A percentile compares a stretch with the other conserved stretches of the same genome.
Evolutionary conservation across 805 yeast species (phyloP).

Genomic region (Ogataea parapolymorpha): DNA sequence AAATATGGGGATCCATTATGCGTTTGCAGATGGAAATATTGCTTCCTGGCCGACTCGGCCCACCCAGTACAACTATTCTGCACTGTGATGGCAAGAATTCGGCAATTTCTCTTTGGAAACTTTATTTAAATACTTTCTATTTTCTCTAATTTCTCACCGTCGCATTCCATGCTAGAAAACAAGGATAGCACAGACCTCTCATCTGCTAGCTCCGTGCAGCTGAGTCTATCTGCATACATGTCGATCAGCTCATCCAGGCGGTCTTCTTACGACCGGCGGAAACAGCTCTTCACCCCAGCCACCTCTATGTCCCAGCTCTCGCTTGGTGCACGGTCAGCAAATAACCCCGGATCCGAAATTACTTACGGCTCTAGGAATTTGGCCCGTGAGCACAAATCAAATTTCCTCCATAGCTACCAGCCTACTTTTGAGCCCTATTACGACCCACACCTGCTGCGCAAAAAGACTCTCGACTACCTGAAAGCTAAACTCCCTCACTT

Average conservation of each 20-base stretch:
- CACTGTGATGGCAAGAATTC: neutral
- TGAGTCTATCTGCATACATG: neutral
- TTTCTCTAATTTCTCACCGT: neutral
- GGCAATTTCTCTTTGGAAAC: no score
- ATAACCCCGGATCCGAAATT: neutral
- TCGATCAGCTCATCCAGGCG: neutral
- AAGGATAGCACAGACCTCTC: neutral
- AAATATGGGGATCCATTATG: conserved; percentile 4
- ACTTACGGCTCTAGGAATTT: neutral
- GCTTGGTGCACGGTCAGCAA: neutral
- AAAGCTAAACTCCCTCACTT: conserved; percentile 6
- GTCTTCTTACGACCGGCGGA: neutral
- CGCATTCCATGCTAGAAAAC: neutral
- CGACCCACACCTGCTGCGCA: conserved; percentile 7
- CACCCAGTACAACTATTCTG: neutral
- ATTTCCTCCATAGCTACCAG: conserved; percentile 3
- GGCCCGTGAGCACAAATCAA: neutral
- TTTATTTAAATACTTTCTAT: neutral
- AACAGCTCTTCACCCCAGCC: neutral
- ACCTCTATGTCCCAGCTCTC: neutral
- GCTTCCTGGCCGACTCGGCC: neutral
- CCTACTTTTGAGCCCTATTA: neutral
- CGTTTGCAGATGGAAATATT: neutral
- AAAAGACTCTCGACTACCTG: conserved; percentile 11
- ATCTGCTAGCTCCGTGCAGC: neutral